Conservation (phyloP, 2,329 filamentous ascomycete genomes). For the Exophiala sp. region DNA sequence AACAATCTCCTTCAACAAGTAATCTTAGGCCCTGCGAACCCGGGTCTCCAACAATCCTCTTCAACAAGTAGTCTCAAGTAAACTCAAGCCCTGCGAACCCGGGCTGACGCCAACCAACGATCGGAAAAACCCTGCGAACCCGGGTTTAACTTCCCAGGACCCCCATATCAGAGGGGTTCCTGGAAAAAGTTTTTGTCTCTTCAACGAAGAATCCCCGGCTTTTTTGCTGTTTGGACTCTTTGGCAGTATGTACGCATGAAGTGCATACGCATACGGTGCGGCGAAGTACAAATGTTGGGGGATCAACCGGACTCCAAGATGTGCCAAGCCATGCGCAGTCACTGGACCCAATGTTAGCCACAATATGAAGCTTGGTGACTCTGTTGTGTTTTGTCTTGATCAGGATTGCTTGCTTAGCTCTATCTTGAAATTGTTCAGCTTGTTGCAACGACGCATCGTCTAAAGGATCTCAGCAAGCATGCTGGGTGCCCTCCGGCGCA, state of each 20-base stretch:
- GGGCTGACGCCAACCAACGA: background rate
- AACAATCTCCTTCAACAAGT: background rate
- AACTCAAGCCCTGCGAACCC: background rate
- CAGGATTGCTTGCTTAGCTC: too few species aligned
- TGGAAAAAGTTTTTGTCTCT: constrained; percentile 5
- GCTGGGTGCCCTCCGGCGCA: too few species aligned
- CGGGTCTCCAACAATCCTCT: background rate
- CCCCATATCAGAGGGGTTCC: constrained; percentile 6
- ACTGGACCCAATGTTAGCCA: too few species aligned
- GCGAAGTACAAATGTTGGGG: background rate
- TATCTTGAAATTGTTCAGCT: too few species aligned
- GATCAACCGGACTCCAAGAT: background rate
- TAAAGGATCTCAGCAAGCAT: too few species aligned
- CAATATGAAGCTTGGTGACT: too few species aligned
- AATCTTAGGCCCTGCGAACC: background rate
- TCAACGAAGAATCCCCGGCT: background rate
- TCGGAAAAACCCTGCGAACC: constrained; percentile 9
- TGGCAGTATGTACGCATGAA: background rate
- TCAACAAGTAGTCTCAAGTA: background rate
- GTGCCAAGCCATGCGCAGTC: background rate
- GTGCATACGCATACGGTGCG: background rate
- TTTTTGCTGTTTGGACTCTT: background rate
- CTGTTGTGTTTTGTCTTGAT: too few species aligned
- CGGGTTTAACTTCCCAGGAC: constrained; percentile 10
- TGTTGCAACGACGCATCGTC: too few species aligned